Evolutionary conservation across 768 basidiomycete genomes (phyloP).

Genomic region (Galerina marginata): DNA sequence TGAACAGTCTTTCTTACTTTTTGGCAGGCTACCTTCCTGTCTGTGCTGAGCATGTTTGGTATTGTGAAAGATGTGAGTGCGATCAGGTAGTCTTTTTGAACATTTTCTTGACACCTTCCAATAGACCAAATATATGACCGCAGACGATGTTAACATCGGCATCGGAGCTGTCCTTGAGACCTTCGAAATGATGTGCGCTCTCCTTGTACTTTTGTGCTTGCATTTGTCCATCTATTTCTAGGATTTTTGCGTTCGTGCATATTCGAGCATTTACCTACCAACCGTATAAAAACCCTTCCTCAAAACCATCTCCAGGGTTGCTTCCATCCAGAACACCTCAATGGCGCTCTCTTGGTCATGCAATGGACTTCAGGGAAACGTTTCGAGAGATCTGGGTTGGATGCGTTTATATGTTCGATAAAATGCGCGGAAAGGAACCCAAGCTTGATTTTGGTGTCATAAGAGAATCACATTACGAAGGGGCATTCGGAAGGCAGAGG

Average conservation of each 20-base stretch:
- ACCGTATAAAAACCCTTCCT: conserved; percentile 49
- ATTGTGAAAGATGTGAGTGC: conserved; percentile 65
- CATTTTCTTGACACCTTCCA: not conserved
- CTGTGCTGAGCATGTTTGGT: conserved; percentile 58
- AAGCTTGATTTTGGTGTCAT: conserved; percentile 48
- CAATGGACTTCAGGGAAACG: conserved; percentile 74
- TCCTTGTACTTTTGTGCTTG: conserved; percentile 1
- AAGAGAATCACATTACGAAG: conserved; percentile 47
- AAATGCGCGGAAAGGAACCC: conserved; percentile 60
- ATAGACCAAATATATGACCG: conserved; percentile 72
- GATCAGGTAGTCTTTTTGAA: not conserved
- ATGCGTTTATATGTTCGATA: conserved; percentile 60
- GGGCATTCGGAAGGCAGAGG: conserved; percentile 48
- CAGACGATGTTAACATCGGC: conserved; percentile 74
- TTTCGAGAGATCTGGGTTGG: conserved; percentile 65
- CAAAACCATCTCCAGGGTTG: conserved; percentile 24
- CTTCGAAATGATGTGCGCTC: conserved; percentile 74
- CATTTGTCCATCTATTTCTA: conserved; percentile 27
- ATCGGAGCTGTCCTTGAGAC: conserved; percentile 71
- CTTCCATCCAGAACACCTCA: conserved; percentile 53
- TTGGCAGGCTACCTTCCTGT: conserved; percentile 73
- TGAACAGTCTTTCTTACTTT: conserved; percentile 71
- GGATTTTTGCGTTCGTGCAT: conserved; percentile 73
- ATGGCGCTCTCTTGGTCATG: conserved; percentile 62
- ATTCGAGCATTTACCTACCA: conserved; percentile 75